A percentile compares a stretch with the other conserved stretches of the same genome.
phyloP scores from a whole-genome alignment of 169 alveolate species.

The Plasmodium berghei region DNA sequence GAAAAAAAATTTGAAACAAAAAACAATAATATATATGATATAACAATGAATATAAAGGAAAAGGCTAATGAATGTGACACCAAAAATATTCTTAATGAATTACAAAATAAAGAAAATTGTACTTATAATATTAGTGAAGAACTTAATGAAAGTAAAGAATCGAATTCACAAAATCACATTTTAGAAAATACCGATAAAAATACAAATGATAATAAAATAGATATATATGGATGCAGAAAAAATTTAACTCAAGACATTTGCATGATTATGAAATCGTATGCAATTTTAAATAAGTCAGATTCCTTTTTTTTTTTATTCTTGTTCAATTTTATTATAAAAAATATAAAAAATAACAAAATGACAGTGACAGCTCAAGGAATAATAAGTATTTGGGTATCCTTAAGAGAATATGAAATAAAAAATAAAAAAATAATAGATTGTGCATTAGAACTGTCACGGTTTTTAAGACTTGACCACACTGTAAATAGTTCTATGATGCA shows the following conservation, averaged over 20 bases:
- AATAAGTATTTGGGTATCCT: slow-evolving; percentile 86
- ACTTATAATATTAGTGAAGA: slow-evolving; percentile 9
- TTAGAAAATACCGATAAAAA: slow-evolving; percentile 49
- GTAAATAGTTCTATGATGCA: slow-evolving; percentile 86
- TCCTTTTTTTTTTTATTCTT: slow-evolving; percentile 72
- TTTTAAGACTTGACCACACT: slow-evolving; percentile 86
- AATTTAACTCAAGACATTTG: slow-evolving; percentile 68
- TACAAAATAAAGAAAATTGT: slow-evolving; percentile 16
- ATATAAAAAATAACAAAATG: slow-evolving; percentile 65
- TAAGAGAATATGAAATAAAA: slow-evolving; percentile 78
- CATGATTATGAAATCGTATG: slow-evolving; percentile 74
- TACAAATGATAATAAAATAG: slow-evolving; percentile 57
- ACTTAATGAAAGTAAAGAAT: slow-evolving; percentile 33
- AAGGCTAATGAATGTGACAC: slow-evolving; percentile 35
- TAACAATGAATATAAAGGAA: slow-evolving; percentile 30
- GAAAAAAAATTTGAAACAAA: slow-evolving; percentile 8
- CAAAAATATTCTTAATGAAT: slow-evolving; percentile 19
- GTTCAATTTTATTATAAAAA: slow-evolving; percentile 69
- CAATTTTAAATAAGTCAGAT: slow-evolving; percentile 71
- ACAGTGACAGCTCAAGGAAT: slow-evolving; percentile 81
- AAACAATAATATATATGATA: slow-evolving; percentile 19
- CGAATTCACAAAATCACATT: slow-evolving; percentile 14
- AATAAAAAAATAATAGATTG: slow-evolving; percentile 78
- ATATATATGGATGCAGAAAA: slow-evolving; percentile 53
- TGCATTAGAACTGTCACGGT: slow-evolving; percentile 84